Evolutionary conservation across 1,139 yeast genomes (phyloP), one percentile per base, ranked within the genome.

Genomic region (Debaryomyces singareniensis): DNA sequence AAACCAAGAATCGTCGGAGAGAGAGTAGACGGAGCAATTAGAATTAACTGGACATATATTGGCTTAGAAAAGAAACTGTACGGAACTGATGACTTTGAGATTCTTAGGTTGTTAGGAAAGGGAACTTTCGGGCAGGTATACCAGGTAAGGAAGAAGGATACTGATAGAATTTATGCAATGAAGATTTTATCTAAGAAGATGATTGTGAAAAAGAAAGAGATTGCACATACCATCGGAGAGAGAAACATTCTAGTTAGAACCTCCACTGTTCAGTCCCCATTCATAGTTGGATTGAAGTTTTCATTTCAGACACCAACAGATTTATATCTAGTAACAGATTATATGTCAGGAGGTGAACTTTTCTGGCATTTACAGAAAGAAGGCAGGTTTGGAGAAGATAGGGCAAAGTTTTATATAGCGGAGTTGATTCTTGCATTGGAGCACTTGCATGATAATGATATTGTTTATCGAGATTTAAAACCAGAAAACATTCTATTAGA

Each of bases 101-200:
- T 89, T 13, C 72, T 91, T 45, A 71, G 95, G 48, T 66, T 91
- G 32, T 68, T 91, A 38, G 98, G 98, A 37, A 87, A 86, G 52
- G 98, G 98, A 30, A 91, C 97, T 0, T 91, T 91, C 66, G 98
- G 98, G 20, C 95, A 85, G 58, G 98, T 91, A 24, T 91, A 81
- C 57, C 97, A 89, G 59, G 98, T 91, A 28, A 78, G 83, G 43
- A 91, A 89, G 68, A 71, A 71, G 47, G 97, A 89, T 50, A 86
- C 94, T 4, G 75, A 77, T 35, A 73, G 96, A 45, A 80, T 91
- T 36, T 91, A 91, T 53, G 98, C 98, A 28, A 91, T 91, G 98
- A 91, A 91, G 58, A 94, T 91, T 16, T 71, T 91, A 33, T 82
- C 94, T 20, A 91, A 91, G 55, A 87, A 87, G 53, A 93, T 87